Evolutionary conservation across 352 stramenopile species (phyloP), one percentile per base, ranked within the genome.

Genomic region (Pythium brachiatum): DNA sequence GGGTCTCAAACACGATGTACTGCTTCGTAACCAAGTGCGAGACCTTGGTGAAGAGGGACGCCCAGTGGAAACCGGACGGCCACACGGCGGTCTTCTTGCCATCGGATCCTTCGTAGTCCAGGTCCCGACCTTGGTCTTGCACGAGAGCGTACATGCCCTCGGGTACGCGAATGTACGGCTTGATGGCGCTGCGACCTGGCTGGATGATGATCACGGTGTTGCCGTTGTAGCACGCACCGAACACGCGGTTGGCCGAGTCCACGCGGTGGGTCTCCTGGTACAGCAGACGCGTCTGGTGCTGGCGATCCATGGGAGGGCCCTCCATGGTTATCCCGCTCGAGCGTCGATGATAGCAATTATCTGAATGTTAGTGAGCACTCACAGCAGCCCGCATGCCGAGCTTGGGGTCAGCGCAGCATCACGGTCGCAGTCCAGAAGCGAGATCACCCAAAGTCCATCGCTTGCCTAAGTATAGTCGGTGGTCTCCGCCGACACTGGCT

Each of bases 111-210:
- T 72, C 48, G 59, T 80, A 91, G 60, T 90, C 74, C 12, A 90
- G 39, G 60, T 96, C 87, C 7, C 81, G 78, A 34, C 89, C 89
- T 72, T 94, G 83, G 34, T 86, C 75, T 50, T 94, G 90, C 13
- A 97, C 88, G 15, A 97, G 78, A 16, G 85, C 89, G 62, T 96
- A 96, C 53, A 82, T 95, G 27, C 89, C 89, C 52, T 97, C 83
- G 0, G 89, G 89, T 12, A 97, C 86, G 36, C 84, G 86, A 55
- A 97, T 90, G 53, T 91, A 96, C 9, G 77, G 86, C 66, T 83
- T 88, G 41, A 93, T 66, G 7, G 66, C 68, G 38, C 64, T 83
- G 3, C 77, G 77, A 1, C 74, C 74, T 0, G 83, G 86, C 54
- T 90, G 81, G 52, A 93, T 83, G 34, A 94, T 86, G 47, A 96